Conservation (phyloP, 2,329 filamentous ascomycete species). For the Fusarium duplospermum region DNA sequence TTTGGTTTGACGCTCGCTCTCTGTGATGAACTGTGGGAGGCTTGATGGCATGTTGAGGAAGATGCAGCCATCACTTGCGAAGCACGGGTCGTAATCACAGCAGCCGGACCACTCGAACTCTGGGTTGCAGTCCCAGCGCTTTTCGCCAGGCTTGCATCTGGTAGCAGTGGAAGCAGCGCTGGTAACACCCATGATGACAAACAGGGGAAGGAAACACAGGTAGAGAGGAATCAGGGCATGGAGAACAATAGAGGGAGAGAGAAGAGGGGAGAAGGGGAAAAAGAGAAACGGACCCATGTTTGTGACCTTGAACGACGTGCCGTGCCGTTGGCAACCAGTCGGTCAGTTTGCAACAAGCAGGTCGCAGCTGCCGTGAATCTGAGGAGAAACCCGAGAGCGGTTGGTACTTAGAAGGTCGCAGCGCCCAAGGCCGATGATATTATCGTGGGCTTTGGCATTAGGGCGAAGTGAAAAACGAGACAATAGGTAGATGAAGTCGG, state of each 20-base stretch:
- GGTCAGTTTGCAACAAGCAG: slow-evolving; percentile 22
- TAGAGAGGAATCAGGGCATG: not conserved
- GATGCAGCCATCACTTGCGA: not conserved
- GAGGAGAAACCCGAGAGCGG: slow-evolving; percentile 2
- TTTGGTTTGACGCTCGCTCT: not conserved
- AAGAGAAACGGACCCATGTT: not conserved
- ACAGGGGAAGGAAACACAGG: not conserved
- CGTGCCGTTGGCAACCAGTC: not conserved
- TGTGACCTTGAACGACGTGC: not conserved
- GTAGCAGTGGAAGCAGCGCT: not conserved
- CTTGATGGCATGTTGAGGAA: not conserved
- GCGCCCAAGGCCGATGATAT: slow-evolving; percentile 1
- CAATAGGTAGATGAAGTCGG: not conserved
- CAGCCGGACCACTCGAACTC: slow-evolving; percentile 54
- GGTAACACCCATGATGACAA: not conserved
- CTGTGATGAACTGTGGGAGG: not conserved
- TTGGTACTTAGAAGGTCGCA: slow-evolving; percentile 2
- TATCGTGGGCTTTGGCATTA: not conserved
- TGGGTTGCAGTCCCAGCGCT: slow-evolving; percentile 52
- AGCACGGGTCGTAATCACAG: slow-evolving; percentile 47
- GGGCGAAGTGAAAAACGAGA: slow-evolving; percentile 1
- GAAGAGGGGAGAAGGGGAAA: not conserved
- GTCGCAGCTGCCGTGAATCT: slow-evolving; percentile 28
- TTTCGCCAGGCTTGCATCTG: not conserved
- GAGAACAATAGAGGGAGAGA: not conserved